phyloP scores from a whole-genome alignment of 1,139 yeast genomes.

The Protomyces pachydermus region DNA sequence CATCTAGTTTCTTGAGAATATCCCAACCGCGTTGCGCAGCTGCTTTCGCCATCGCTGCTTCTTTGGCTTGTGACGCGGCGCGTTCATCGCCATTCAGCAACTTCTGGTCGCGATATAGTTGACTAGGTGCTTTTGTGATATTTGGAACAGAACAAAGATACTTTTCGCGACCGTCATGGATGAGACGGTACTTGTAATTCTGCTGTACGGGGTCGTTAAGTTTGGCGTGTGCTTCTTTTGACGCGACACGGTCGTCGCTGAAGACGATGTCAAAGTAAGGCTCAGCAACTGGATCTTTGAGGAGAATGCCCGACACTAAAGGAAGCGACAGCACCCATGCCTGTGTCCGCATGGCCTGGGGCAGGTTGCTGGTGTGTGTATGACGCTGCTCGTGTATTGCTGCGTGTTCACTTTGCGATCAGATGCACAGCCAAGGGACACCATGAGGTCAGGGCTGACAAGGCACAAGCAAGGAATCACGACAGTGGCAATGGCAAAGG shows the following conservation, averaged over 20 bases:
- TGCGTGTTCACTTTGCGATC: neutral
- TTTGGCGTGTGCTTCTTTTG: neutral
- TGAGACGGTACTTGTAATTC: neutral
- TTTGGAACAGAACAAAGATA: slow-evolving; percentile 19
- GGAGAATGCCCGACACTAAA: neutral
- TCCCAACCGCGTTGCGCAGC: slow-evolving; percentile 2
- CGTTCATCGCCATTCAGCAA: neutral
- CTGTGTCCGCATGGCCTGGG: neutral
- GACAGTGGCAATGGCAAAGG: neutral
- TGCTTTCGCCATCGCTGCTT: neutral
- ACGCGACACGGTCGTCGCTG: neutral
- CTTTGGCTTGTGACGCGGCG: neutral
- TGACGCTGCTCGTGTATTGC: neutral
- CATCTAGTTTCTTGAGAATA: neutral
- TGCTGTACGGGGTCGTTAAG: neutral
- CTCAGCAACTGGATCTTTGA: slow-evolving; percentile 8
- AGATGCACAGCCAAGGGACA: neutral
- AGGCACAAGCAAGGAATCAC: neutral
- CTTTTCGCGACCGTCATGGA: slow-evolving; percentile 1
- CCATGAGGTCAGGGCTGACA: neutral
- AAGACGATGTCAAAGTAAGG: slow-evolving; percentile 11
- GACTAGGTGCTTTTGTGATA: neutral
- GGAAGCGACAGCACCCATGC: neutral
- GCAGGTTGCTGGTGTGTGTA: neutral
- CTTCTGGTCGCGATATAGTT: neutral